phyloP scores from a whole-genome alignment of 805 yeast genomes.

The Saccharomyces jurei region DNA sequence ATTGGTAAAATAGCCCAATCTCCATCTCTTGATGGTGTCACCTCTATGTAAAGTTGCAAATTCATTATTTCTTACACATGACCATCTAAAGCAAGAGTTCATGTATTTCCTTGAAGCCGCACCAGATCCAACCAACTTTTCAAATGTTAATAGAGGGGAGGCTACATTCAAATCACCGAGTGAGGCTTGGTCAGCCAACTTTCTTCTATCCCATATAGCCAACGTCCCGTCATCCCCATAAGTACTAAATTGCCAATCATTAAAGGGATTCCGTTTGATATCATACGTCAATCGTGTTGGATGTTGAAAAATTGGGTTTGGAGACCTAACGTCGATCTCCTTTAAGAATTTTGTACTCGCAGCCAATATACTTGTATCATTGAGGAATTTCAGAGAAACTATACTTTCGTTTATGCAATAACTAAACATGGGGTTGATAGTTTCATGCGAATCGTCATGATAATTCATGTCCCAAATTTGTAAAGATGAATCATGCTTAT shows the following conservation, averaged over 20 bases:
- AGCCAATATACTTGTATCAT: constrained; percentile 52
- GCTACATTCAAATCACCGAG: constrained; percentile 33
- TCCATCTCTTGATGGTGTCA: constrained; percentile 72
- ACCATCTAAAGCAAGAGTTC: constrained; percentile 61
- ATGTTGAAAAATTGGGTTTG: constrained; percentile 60
- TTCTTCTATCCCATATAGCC: constrained; percentile 75
- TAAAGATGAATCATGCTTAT: constrained; percentile 65
- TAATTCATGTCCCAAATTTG: constrained; percentile 74
- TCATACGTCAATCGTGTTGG: constrained; percentile 68
- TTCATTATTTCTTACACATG: constrained; percentile 59
- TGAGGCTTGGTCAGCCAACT: constrained; percentile 31
- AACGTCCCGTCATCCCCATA: constrained; percentile 78
- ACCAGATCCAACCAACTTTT: constrained; percentile 45
- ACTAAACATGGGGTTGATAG: constrained; percentile 46
- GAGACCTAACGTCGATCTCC: constrained; percentile 65
- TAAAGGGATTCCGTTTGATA: constrained; percentile 60
- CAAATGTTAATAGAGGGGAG: constrained; percentile 51
- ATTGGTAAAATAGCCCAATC: constrained; percentile 49
- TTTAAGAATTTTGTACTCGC: constrained; percentile 73
- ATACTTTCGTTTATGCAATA: constrained; percentile 70
- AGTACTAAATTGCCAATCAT: constrained; percentile 60
- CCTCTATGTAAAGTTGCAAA: constrained; percentile 76
- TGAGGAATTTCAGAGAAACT: constrained; percentile 57
- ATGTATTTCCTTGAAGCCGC: constrained; percentile 54
- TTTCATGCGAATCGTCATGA: constrained; percentile 44